These are phyloP conservation scores for Uronychia setigera DNA, from an alignment of 73 alveolate genomes.

Conservation along the genomic window DNA sequence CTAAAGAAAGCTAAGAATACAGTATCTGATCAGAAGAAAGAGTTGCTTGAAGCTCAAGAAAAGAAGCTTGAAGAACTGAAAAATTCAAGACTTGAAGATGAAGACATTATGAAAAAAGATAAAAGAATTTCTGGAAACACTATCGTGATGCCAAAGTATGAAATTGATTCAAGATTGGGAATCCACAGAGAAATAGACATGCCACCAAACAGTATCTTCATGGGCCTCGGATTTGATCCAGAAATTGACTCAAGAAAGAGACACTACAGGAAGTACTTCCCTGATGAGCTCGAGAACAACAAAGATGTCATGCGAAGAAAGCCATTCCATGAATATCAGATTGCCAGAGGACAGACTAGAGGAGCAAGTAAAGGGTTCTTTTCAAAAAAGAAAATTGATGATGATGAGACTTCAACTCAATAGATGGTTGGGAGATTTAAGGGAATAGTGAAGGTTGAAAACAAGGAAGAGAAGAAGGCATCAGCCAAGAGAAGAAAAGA, in stretches of 20 bases:
- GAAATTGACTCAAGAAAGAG: constrained; percentile 4
- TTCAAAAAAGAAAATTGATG: constrained; percentile 27
- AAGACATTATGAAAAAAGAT: constrained; percentile 14
- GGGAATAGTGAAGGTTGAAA: constrained; percentile 50
- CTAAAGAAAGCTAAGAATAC: background rate
- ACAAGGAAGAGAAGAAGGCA: background rate
- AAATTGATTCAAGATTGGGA: constrained; percentile 25
- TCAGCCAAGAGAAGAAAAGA: constrained; percentile 14
- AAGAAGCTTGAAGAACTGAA: constrained; percentile 17
- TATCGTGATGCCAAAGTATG: constrained; percentile 49
- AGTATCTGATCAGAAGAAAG: background rate
- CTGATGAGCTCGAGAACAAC: constrained; percentile 46
- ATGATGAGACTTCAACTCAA: constrained; percentile 40
- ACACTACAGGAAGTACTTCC: constrained; percentile 52
- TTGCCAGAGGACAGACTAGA: constrained; percentile 56
- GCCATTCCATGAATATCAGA: constrained; percentile 58
- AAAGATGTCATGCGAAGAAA: constrained; percentile 30
- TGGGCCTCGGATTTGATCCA: constrained; percentile 53
- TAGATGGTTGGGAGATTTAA: constrained; percentile 62
- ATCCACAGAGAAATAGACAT: constrained; percentile 12
- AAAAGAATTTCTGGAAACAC: background rate
- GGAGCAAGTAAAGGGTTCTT: constrained; percentile 35
- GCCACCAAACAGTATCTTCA: constrained; percentile 47
- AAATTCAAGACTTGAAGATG: background rate
- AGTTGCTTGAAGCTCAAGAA: constrained; percentile 28